Conservation (phyloP, 2,329 filamentous ascomycete genomes). For the Trichoderma breve region DNA sequence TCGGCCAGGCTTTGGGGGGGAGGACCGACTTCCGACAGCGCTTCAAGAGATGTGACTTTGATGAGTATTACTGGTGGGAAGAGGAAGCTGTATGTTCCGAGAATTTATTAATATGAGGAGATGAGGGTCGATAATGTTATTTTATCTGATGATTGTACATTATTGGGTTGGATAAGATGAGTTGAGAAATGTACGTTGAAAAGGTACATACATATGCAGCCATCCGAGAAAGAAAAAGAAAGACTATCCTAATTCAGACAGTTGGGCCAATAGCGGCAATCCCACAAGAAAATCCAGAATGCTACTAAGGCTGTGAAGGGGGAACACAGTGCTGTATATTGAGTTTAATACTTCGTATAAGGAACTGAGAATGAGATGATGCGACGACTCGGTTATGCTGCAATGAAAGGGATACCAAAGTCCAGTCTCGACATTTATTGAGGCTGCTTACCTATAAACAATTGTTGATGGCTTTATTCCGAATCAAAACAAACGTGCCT, state of each 20-base stretch:
- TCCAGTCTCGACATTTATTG: neutral
- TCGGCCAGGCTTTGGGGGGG: slow-evolving; percentile 9
- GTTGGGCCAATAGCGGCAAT: slow-evolving; percentile 2
- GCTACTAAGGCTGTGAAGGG: neutral
- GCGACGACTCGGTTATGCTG: neutral
- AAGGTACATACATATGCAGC: neutral
- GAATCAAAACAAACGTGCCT: neutral
- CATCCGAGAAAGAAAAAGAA: neutral
- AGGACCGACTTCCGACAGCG: slow-evolving; percentile 20
- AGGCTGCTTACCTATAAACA: neutral
- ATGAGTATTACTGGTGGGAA: neutral
- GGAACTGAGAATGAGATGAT: neutral
- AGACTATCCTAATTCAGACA: neutral
- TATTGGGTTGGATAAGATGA: neutral
- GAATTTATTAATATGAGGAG: neutral
- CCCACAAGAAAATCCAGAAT: neutral
- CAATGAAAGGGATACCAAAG: neutral
- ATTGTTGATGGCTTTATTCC: neutral
- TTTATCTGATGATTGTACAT: neutral
- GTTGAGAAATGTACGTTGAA: neutral
- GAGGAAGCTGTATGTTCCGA: too few relatives aligned
- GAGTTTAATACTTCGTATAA: neutral
- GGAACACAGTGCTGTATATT: neutral
- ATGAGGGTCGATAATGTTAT: neutral
- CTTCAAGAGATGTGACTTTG: neutral